Base-by-base conservation (phyloP, 1,284 basidiomycete genomes). In the Microbotryum silenes-acaulis region DNA sequence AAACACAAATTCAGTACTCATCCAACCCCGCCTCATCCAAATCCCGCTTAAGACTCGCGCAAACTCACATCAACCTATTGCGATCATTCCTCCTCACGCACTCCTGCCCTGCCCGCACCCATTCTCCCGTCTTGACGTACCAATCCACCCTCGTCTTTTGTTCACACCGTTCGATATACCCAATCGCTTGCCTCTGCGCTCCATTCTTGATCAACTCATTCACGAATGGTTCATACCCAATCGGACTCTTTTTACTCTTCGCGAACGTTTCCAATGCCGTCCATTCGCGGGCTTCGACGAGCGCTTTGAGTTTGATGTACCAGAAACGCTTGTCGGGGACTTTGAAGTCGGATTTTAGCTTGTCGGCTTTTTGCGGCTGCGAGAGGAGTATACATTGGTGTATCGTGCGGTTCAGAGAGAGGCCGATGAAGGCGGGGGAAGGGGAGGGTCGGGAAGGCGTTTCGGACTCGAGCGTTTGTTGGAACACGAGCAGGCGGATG, bases 241-340 rank as follows among this genome's bases (percentile, higher is more conserved):
- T 96, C 1, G 96, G 93, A 74, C 88, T 91, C 69, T 89, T 84
- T 75, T 85, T 91, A 51, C 85, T 86, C 70, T 85, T 87, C 0
- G 90, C 83, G 73, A 96, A 93, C 0, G 80, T 73, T 59, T 96
- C 91, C 7, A 97, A 79, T 1, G 81, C 85, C 42, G 90, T 87
- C 76, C 91, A 96, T 74, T 94, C 89, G 59, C 84, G 80, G 12
- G 82, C 79, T n/a, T 81, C 79, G 3, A 86, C 86, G 57, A 96
- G 76, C 0, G 90, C 86, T 63, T 90, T 83, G 12, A 97, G 77
- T 74, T 94, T 96, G 67, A 91, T 74, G 77, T 91, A 88, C 91
- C 91, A 96, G 77, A 90, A 97, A 87, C 91, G 80, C 77, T 91
- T 93, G 72, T 96, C 92, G 1, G 90, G 83, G 0, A 97, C 88